Conservation (phyloP, 2,329 filamentous ascomycete species). For the Pseudogymnoascus sp. region DNA sequence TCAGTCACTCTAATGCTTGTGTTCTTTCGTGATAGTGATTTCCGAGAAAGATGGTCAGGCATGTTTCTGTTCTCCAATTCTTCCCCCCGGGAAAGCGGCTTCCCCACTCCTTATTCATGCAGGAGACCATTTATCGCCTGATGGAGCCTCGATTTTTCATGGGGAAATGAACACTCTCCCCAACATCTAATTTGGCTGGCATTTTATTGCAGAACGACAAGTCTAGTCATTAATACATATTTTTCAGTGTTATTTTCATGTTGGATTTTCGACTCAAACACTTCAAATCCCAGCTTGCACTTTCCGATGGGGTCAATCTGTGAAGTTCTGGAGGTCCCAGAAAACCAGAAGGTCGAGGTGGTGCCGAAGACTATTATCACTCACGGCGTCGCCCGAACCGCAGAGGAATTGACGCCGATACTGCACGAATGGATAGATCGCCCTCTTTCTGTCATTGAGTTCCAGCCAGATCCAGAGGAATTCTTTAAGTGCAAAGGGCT, state of each 20-base stretch:
- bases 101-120: background rate
- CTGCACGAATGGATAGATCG: conserved; percentile 16
- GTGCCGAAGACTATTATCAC: conserved; percentile 14
- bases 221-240: background rate
- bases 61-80: background rate
- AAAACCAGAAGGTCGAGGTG: conserved; percentile 18
- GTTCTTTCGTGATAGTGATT: background rate
- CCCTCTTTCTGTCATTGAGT: conserved; percentile 20
- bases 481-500: conserved; percentile 21
- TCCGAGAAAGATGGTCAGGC: background rate
- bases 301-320: background rate
- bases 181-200: background rate
- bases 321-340: conserved; percentile 14
- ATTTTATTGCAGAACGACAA: background rate
- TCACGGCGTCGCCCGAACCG: conserved; percentile 13
- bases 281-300: background rate
- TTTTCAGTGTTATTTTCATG: background rate
- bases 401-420: conserved; percentile 14
- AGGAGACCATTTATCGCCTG: background rate
- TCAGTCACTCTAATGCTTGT: background rate
- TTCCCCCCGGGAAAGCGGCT: background rate
- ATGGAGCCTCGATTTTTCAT: background rate
- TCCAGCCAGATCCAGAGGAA: conserved; percentile 16
- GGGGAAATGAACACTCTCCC: background rate
- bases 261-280: background rate